Evolutionary conservation across 129 eudicot genomes (phyloP).

Genomic region (Tanacetum coccineum): DNA sequence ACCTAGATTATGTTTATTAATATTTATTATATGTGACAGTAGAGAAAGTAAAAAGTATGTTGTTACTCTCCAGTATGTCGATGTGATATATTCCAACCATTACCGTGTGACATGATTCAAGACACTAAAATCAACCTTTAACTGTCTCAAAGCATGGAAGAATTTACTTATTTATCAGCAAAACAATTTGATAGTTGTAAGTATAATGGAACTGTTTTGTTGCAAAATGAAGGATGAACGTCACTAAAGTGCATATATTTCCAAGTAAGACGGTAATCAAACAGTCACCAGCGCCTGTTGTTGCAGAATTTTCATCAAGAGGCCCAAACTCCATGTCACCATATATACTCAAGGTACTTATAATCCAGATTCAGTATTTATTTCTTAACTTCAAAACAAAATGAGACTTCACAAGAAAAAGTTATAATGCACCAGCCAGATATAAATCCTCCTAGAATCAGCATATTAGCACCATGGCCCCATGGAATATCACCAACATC

Average conservation of each 20-base stretch:
- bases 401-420: neutral
- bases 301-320: conserved; percentile 67
- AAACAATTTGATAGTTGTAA: no score
- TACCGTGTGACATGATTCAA: no score
- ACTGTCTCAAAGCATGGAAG: no score
- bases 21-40: no score
- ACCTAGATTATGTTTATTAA: no score
- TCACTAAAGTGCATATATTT: conserved; percentile 35
- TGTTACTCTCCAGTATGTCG: no score
- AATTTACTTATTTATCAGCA: no score
- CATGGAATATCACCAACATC: conserved; percentile 51
- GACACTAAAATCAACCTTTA: no score
- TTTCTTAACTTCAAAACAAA: neutral
- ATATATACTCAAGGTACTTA: conserved; percentile 58
- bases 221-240: conserved; percentile 27
- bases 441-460: conserved; percentile 67
- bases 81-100: no score
- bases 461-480: conserved; percentile 76
- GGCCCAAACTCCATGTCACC: conserved; percentile 72
- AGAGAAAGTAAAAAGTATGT: no score
- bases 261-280: conserved; percentile 45
- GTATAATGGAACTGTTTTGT: conserved; percentile 6
- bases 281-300: conserved; percentile 57
- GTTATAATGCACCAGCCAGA: conserved; percentile 41
- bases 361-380: neutral